A percentile compares a stretch with the other conserved stretches of the same genome.
phyloP scores from a whole-genome alignment of 495 filamentous ascomycete species.

The Penicillium egyptiacum region DNA sequence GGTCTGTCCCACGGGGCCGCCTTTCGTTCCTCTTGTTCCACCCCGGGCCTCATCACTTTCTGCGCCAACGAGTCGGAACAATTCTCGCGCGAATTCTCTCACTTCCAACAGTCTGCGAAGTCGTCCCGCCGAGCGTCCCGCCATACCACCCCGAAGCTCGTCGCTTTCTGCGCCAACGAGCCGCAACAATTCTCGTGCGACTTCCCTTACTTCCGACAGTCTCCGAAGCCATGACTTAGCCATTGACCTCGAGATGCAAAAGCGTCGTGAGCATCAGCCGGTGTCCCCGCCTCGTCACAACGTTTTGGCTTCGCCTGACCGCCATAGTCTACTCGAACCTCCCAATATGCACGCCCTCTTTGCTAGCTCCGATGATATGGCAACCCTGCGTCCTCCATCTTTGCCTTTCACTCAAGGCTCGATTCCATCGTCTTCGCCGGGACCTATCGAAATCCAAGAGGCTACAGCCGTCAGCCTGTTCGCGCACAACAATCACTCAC shows the following conservation, averaged over 20 bases:
- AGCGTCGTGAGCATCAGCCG: constrained; percentile 25
- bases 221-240: constrained; percentile 57
- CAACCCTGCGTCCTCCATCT: constrained; percentile 45
- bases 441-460: constrained; percentile 61
- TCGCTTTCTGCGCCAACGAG: constrained; percentile 73
- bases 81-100: constrained; percentile 63
- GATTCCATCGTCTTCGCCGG: constrained; percentile 51
- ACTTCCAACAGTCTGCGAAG: constrained; percentile 56
- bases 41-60: constrained; percentile 65
- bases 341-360: constrained; percentile 31
- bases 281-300: constrained; percentile 28
- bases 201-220: constrained; percentile 60
- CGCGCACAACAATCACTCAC: constrained; percentile 82
- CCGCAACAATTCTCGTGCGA: constrained; percentile 62
- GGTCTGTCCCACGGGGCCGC: constrained; percentile 39
- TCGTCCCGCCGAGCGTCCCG: constrained; percentile 45
- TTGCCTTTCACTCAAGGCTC: constrained; percentile 48
- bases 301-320: constrained; percentile 13
- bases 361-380: constrained; percentile 37
- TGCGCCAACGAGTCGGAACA: constrained; percentile 67
- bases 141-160: constrained; percentile 59
- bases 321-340: constrained; percentile 16
- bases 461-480: constrained; percentile 80
- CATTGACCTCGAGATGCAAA: constrained; percentile 37
- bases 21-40: constrained; percentile 67